Evolutionary conservation across 1,139 yeast genomes (phyloP), one percentile per base, ranked within the genome.

Genomic region (Hyphopichia khmerensis): DNA sequence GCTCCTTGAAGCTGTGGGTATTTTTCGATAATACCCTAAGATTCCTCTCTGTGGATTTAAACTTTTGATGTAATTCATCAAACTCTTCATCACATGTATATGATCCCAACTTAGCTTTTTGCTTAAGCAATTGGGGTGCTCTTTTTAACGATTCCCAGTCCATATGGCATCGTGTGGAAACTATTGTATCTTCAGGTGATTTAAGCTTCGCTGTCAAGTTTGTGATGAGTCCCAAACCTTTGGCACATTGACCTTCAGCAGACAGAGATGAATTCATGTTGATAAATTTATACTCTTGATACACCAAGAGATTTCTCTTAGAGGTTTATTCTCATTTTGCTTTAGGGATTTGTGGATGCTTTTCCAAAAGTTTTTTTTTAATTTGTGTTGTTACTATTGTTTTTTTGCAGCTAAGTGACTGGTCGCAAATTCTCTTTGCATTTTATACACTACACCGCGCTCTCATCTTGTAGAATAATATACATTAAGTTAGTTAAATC

Each of bases 11-110:
- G 5, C 4, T 9, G 7, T 47, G 45, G 8, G 57, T 41, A 38
- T 60, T 57, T 18, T 56, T 56, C 19, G 55, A 45, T 27, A 72
- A 47, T 1, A 44, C 40, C 5, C 50, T 44, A 15, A 69, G 35
- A 3, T 49, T 48, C 7, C 43, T 48, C 17, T 58, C 60, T 7
- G 55, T 35, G 0, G 42, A 39, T 3, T 45, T 38, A n/a, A 66
- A 52, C n/a, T 50, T 53, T 7, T 48, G 47, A 9, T 59, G 46
- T 14, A 65, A 41, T 1, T 36, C 46, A 37, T 73, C 71, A 48
- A 71, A 74, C 15, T 64, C 68, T 45, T 66, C 72, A 51, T 76
- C 80, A 8, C 57, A 47, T 0, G 72, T 67, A 32, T 53, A 57
- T 2, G 66, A 56, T 1, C 66, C 68, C 24, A 55, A 42, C 27